A percentile compares a stretch with the other conserved stretches of the same genome.
Evolutionary conservation across 208 protist genomes (phyloP).

Genomic region (Trypanosoma caninum): DNA sequence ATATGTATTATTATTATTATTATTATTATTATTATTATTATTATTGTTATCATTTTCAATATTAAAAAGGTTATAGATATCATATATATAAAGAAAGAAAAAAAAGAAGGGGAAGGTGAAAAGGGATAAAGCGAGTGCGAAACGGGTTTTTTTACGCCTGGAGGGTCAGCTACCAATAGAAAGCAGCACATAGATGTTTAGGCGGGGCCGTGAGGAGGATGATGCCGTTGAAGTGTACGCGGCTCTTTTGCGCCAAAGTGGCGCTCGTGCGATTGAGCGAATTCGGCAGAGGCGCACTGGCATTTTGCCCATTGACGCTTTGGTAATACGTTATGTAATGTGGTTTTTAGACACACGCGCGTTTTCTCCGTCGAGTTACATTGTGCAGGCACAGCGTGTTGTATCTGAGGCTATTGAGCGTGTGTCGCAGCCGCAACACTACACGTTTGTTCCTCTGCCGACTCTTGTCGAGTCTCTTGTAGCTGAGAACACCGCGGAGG

Average conservation of each 20-base stretch:
- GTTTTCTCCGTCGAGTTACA: conserved; percentile 45
- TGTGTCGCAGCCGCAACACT: conserved; percentile 51
- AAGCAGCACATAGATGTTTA: conserved; percentile 22
- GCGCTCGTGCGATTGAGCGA: conserved; percentile 67
- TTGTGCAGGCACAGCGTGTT: conserved; percentile 65
- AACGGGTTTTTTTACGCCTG: too few relatives aligned
- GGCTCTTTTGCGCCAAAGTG: conserved; percentile 66
- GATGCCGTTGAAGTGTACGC: conserved; percentile 66
- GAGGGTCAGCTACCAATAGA: too few relatives aligned
- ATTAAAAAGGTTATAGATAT: too few relatives aligned
- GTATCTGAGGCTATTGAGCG: conserved; percentile 64
- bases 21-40: too few relatives aligned
- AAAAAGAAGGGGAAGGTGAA: too few relatives aligned
- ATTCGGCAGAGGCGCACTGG: conserved; percentile 38
- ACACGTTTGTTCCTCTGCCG: conserved; percentile 37
- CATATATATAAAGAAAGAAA: too few relatives aligned
- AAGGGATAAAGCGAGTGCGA: too few relatives aligned
- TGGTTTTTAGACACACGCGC: conserved; percentile 57
- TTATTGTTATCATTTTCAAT: too few relatives aligned
- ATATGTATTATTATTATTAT: too few relatives aligned
- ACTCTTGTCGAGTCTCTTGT: conserved; percentile 70
- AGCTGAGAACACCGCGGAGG: conserved; percentile 65
- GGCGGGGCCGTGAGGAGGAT: conserved; percentile 47
- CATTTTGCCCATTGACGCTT: conserved; percentile 64
- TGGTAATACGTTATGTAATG: conserved; percentile 73